Conservation (phyloP, 2,329 filamentous ascomycete genomes). For the Xylariaceae sp. region DNA sequence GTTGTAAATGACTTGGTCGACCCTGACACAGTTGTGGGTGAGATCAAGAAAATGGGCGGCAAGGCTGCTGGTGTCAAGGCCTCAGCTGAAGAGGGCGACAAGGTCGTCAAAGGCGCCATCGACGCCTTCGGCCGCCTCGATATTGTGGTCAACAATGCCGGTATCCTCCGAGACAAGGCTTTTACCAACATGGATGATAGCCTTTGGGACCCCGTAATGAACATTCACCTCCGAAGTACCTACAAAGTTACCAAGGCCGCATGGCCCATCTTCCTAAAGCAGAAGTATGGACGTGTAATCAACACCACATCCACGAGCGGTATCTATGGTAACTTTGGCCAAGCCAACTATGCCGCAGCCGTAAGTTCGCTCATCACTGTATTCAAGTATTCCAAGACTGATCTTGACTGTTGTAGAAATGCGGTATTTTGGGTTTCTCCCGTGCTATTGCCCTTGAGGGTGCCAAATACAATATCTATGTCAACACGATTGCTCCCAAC, state of each 20-base stretch:
- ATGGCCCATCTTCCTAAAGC: constrained; percentile 96
- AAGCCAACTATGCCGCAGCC: constrained; percentile 93
- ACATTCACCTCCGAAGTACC: constrained; percentile 89
- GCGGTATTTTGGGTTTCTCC: constrained; percentile 92
- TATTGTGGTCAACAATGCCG: constrained; percentile 96
- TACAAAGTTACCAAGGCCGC: constrained; percentile 97
- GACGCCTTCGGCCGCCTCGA: constrained; percentile 92
- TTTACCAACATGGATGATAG: constrained; percentile 97
- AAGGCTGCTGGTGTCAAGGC: constrained; percentile 92
- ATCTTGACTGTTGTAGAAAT: constrained; percentile 56
- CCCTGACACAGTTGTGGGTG: constrained; percentile 84
- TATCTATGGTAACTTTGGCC: constrained; percentile 98
- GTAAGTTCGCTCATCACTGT: constrained; percentile 47
- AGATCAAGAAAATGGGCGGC: constrained; percentile 87
- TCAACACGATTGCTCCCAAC: constrained; percentile 98
- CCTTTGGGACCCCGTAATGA: constrained; percentile 87
- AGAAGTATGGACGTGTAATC: constrained; percentile 95
- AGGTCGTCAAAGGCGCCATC: constrained; percentile 87
- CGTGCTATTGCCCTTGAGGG: constrained; percentile 90
- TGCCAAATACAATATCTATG: constrained; percentile 94
- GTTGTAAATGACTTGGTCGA: constrained; percentile 96
- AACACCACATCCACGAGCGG: constrained; percentile 97
- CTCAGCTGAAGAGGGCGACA: constrained; percentile 87
- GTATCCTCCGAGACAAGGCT: constrained; percentile 95
- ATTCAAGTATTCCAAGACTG: no score